A percentile compares a stretch with the other conserved stretches of the same genome.
These are phyloP conservation scores for Exophiala oligosperma DNA, from an alignment of 2,329 filamentous ascomycete species.

Conservation along the genomic window DNA sequence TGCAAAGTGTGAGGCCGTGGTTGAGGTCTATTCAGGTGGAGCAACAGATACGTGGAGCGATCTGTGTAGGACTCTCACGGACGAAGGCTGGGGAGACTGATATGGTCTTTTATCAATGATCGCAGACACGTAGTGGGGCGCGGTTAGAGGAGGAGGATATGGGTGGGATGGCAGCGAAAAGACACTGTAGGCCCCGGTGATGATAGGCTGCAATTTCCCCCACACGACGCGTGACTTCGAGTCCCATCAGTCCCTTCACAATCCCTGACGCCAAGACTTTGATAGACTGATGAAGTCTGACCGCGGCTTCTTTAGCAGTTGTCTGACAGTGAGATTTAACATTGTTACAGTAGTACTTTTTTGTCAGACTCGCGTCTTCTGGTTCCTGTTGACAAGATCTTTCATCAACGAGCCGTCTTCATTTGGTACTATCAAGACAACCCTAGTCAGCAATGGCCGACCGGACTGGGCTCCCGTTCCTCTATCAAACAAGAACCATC, in stretches of 20 bases:
- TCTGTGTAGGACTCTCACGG: not conserved
- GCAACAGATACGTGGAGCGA: not conserved
- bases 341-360: too few species aligned
- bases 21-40: too few species aligned
- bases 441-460: conserved; percentile 10
- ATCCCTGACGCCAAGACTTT: too few species aligned
- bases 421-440: too few species aligned
- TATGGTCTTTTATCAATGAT: conserved; percentile 22
- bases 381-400: too few species aligned
- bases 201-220: not conserved
- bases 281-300: too few species aligned
- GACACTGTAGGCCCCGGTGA: not conserved
- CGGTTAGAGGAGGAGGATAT: conserved; percentile 3
- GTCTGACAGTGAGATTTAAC: too few species aligned
- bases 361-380: too few species aligned
- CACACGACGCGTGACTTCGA: not conserved
- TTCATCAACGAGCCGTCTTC: too few species aligned
- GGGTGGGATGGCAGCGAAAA: not conserved
- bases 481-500: conserved; percentile 27
- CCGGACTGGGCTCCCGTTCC: conserved; percentile 19
- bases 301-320: too few species aligned
- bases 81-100: conserved; percentile 1
- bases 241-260: not conserved
- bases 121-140: conserved; percentile 4
- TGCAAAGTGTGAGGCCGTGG: not conserved